These are phyloP conservation scores for Macrocybe gigantea DNA, from an alignment of 768 basidiomycete genomes.

Conservation along the genomic window DNA sequence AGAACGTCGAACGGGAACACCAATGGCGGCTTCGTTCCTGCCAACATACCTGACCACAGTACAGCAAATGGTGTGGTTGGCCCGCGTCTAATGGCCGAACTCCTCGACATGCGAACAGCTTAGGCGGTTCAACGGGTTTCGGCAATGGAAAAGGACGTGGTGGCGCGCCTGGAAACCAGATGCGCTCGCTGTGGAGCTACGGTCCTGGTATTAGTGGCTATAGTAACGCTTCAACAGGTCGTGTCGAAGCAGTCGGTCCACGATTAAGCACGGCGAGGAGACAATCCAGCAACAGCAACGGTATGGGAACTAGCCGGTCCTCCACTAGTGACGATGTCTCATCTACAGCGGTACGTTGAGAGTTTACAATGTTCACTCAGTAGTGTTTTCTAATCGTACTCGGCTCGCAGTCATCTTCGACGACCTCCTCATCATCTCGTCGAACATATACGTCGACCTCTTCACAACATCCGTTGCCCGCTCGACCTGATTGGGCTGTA, in stretches of 20 bases:
- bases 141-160: conserved; percentile 25
- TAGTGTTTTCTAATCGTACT: conserved; percentile 5
- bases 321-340: conserved; percentile 65
- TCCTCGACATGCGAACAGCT: conserved; percentile 13
- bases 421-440: conserved; percentile 75
- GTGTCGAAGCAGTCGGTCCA: conserved; percentile 58
- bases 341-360: conserved; percentile 63
- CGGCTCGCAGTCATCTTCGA: conserved; percentile 55
- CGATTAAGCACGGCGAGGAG: conserved; percentile 53
- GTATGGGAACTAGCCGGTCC: conserved; percentile 50
- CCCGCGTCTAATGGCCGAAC: conserved; percentile 24
- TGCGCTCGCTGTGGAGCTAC: conserved; percentile 61
- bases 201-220: conserved; percentile 55
- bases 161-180: conserved; percentile 27
- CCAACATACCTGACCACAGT: too few species aligned
- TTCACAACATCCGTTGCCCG: conserved; percentile 70
- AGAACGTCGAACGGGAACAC: conserved; percentile 19
- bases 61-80: conserved; percentile 17
- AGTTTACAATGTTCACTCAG: conserved; percentile 1
- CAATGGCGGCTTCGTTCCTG: conserved; percentile 15
- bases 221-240: conserved; percentile 20
- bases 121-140: conserved; percentile 20
- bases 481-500: conserved; percentile 87
- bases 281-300: conserved; percentile 41
- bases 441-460: conserved; percentile 74